Evolutionary conservation across 129 eudicot species (phyloP).

Genomic region (Chrysanthemum makinoi): DNA sequence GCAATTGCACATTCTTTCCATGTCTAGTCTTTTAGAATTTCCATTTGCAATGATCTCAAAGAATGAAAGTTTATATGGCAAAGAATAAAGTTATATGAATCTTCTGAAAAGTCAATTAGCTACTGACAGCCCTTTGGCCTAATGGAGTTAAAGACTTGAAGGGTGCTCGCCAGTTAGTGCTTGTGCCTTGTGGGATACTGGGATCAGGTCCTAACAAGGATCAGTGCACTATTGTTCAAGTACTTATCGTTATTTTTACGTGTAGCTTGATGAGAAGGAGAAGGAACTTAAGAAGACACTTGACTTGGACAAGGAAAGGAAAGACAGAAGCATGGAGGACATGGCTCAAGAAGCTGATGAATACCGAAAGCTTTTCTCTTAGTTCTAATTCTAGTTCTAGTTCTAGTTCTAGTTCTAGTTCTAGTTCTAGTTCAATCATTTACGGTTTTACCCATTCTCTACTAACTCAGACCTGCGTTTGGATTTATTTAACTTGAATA

Average conservation of each 20-base stretch:
- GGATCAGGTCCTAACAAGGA: too few species aligned
- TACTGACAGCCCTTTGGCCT: too few species aligned
- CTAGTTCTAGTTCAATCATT: not conserved
- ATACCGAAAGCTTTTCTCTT: slow-evolving; percentile 58
- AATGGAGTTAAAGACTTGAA: too few species aligned
- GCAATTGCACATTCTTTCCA: not conserved
- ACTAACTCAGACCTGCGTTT: not conserved
- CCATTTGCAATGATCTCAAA: not conserved
- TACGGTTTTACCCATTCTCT: not conserved
- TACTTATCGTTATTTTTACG: not conserved
- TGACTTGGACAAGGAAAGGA: slow-evolving; percentile 88
- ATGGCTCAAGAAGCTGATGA: slow-evolving; percentile 84
- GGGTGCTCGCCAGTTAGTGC: too few species aligned
- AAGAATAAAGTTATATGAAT: not conserved
- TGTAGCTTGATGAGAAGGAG: slow-evolving; percentile 87
- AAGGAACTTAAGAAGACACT: slow-evolving; percentile 77
- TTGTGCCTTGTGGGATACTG: too few species aligned
- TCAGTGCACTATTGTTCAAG: not conserved
- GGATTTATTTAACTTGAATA: not conserved
- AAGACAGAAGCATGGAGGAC: slow-evolving; percentile 84
- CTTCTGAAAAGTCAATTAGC: not conserved
- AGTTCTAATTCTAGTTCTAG: slow-evolving; percentile 2
- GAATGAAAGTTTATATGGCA: not conserved
- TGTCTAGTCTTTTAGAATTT: not conserved
- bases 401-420: slow-evolving; percentile 20